A percentile compares a stretch with the other conserved stretches of the same genome.
phyloP scores from a whole-genome alignment of 1,284 basidiomycete species.

The Sporisorium exsertum region DNA sequence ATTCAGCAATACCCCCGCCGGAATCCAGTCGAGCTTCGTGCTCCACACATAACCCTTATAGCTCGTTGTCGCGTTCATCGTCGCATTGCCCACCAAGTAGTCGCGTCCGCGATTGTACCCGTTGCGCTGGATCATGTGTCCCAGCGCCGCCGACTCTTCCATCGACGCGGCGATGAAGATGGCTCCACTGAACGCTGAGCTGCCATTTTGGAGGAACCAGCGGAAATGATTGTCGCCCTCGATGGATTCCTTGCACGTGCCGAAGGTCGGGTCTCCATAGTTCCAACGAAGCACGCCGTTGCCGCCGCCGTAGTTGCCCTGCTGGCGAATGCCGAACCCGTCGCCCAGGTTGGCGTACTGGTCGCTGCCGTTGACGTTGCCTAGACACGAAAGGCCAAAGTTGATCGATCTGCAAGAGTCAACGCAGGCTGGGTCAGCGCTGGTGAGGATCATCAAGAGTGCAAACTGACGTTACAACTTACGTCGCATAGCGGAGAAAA shows the following conservation, averaged over 20 bases:
- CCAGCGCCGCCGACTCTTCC: conserved; percentile 51
- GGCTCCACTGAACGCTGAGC: conserved; percentile 77
- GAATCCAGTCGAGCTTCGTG: conserved; percentile 63
- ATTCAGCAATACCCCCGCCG: conserved; percentile 64
- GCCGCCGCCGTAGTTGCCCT: conserved; percentile 56
- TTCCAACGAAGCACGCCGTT: conserved; percentile 64
- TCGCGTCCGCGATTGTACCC: conserved; percentile 74
- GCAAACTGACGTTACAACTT: conserved; percentile 7
- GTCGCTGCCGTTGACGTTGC: conserved; percentile 59
- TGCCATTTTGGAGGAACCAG: conserved; percentile 85
- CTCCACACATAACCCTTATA: conserved; percentile 49
- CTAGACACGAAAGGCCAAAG: conserved; percentile 67
- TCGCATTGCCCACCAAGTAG: conserved; percentile 73
- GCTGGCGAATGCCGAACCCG: conserved; percentile 46
- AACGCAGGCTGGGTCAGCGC: conserved; percentile 1
- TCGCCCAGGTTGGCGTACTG: conserved; percentile 63
- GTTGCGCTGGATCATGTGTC: conserved; percentile 54
- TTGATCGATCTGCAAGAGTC: conserved; percentile 55
- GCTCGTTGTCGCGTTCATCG: conserved; percentile 39
- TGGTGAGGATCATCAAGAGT: too few species aligned
- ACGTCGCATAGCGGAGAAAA: conserved; percentile 65
- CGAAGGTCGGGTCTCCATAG: conserved; percentile 54
- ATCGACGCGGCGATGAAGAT: conserved; percentile 79
- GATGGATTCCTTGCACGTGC: conserved; percentile 76
- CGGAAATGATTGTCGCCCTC: conserved; percentile 90